Evolutionary conservation across 192 early-diverging fungal species (phyloP).

Genomic region (Coemansia sp.): DNA sequence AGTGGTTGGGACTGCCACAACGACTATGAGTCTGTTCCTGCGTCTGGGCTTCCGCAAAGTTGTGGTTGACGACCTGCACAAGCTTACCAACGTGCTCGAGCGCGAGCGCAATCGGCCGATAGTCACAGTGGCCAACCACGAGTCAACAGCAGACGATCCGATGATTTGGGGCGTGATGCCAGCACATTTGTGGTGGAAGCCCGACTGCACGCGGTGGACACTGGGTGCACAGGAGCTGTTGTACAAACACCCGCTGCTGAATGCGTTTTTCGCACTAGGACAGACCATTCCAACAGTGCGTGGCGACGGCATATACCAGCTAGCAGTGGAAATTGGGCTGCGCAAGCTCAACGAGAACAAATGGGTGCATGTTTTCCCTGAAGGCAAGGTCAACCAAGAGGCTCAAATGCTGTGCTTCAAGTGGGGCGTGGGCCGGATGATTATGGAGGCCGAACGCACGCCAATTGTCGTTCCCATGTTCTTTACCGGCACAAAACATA

Average conservation of each 20-base stretch:
- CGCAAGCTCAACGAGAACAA: constrained; percentile 62
- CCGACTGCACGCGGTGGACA: constrained; percentile 70
- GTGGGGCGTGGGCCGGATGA: constrained; percentile 85
- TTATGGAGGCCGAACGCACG: constrained; percentile 73
- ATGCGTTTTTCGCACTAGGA: constrained; percentile 72
- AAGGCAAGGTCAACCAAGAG: constrained; percentile 70
- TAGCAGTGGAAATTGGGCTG: constrained; percentile 76
- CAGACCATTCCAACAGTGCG: constrained; percentile 81
- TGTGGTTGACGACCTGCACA: constrained; percentile 58
- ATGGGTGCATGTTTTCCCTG: constrained; percentile 92
- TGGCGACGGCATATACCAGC: constrained; percentile 83
- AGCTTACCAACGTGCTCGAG: constrained; percentile 59
- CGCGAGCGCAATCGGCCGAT: constrained; percentile 59
- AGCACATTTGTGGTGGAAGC: constrained; percentile 51
- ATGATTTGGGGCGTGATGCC: constrained; percentile 74
- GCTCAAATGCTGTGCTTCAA: constrained; percentile 57
- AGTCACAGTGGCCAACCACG: constrained; percentile 76
- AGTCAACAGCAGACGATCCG: constrained; percentile 73
- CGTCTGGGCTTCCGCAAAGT: constrained; percentile 41
- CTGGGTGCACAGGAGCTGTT: constrained; percentile 87
- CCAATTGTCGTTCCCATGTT: constrained; percentile 74
- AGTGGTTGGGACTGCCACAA: constrained; percentile 23
- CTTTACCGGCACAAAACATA: constrained; percentile 65
- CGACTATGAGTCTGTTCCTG: constrained; percentile 23
- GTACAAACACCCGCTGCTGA: constrained; percentile 62